phyloP scores from a whole-genome alignment of 2,329 filamentous ascomycete genomes.

The Boeremia lycopersici region DNA sequence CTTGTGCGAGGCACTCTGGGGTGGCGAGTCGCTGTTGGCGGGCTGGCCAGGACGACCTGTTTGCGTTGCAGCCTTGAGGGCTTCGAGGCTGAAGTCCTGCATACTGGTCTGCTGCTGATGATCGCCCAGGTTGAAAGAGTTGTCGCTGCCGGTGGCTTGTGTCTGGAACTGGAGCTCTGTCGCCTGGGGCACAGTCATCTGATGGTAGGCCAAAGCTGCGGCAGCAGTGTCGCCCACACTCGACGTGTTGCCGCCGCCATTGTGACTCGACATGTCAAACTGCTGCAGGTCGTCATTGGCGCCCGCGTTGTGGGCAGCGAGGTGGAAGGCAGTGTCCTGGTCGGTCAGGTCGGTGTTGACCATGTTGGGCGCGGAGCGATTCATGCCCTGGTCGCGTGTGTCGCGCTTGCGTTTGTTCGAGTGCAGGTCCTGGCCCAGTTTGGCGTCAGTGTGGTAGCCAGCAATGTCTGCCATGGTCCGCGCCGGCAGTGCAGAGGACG shows the following conservation, averaged over 20 bases:
- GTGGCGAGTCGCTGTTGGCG: constrained; percentile 44
- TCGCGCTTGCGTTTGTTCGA: constrained; percentile 56
- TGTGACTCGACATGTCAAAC: constrained; percentile 55
- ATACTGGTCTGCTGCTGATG: constrained; percentile 49
- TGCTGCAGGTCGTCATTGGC: constrained; percentile 52
- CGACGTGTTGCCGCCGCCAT: constrained; percentile 57
- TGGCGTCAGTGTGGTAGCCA: constrained; percentile 46
- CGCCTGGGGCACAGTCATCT: constrained; percentile 62
- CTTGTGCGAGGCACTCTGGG: constrained; percentile 58
- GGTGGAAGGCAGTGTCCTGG: constrained; percentile 47
- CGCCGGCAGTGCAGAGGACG: constrained; percentile 5
- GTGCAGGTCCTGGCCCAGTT: constrained; percentile 41
- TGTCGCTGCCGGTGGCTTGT: constrained; percentile 51
- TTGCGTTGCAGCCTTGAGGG: constrained; percentile 55
- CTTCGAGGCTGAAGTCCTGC: constrained; percentile 54
- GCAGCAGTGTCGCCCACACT: constrained; percentile 65
- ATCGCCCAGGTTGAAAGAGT: constrained; percentile 53
- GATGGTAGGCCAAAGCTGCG: constrained; percentile 60
- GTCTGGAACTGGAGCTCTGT: constrained; percentile 60
- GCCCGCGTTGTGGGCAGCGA: constrained; percentile 49
- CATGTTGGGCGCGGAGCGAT: constrained; percentile 44
- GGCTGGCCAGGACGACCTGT: constrained; percentile 54
- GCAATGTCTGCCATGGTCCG: constrained; percentile 47
- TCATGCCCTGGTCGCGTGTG: constrained; percentile 50
- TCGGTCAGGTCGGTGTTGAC: constrained; percentile 44